A percentile compares a stretch with the other conserved stretches of the same genome.
Evolutionary conservation across 1,284 basidiomycete species (phyloP).

Genomic region (Cryptococcus amylolentus): DNA sequence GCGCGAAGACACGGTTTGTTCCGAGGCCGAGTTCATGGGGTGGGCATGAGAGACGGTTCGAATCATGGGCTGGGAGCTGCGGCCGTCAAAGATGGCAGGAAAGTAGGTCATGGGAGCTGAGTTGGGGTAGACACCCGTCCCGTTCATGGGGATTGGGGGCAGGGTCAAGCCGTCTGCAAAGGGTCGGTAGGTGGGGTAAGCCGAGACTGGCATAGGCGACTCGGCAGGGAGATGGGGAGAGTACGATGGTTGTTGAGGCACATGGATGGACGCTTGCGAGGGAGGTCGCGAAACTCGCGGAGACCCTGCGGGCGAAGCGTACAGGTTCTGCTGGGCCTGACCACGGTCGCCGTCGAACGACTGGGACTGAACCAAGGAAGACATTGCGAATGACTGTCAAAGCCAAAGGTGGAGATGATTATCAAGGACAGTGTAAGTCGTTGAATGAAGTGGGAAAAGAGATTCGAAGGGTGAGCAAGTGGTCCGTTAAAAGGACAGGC

Average conservation of each 20-base stretch:
- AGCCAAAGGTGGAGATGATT: not conserved
- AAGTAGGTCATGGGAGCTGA: conserved; percentile 23
- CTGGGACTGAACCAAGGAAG: conserved; percentile 20
- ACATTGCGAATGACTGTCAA: conserved; percentile 14
- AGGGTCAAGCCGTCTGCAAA: conserved; percentile 16
- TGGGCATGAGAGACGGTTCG: conserved; percentile 36
- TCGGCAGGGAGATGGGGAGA: conserved; percentile 21
- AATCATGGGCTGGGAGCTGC: conserved; percentile 28
- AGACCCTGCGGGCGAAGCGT: conserved; percentile 26
- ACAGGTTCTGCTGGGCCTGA: conserved; percentile 24
- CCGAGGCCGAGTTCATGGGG: conserved; percentile 36
- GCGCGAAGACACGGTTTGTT: conserved; percentile 30
- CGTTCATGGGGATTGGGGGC: conserved; percentile 9
- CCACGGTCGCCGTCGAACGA: conserved; percentile 24
- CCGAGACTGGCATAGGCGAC: conserved; percentile 14
- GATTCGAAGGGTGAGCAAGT: conserved; percentile 7
- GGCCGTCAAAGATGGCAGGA: conserved; percentile 19
- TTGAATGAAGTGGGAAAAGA: conserved; percentile 22
- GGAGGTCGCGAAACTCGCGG: conserved; percentile 26
- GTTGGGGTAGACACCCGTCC: conserved; percentile 16
- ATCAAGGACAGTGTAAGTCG: conserved; percentile 6
- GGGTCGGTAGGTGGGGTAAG: conserved; percentile 16
- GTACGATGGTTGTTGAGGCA: conserved; percentile 19
- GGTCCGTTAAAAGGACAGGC: conserved; percentile 25
- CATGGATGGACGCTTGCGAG: conserved; percentile 32